These are phyloP conservation scores for Venturia aucupariae DNA, from an alignment of 2,329 filamentous ascomycete species.

Conservation along the genomic window DNA sequence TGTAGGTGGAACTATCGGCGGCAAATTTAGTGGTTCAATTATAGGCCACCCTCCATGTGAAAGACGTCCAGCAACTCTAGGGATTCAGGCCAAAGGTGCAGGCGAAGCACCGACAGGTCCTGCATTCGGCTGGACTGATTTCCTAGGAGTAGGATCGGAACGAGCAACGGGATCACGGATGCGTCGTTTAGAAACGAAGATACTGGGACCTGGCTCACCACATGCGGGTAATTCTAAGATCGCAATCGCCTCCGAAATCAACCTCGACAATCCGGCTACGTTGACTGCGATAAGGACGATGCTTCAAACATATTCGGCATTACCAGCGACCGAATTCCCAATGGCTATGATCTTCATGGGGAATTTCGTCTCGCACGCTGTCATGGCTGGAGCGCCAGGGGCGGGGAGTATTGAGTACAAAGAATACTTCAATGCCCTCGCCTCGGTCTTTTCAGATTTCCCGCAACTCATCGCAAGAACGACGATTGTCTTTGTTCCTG, in stretches of 20 bases:
- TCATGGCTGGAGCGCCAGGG: conserved; percentile 51
- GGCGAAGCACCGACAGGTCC: conserved; percentile 35
- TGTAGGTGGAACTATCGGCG: conserved; percentile 84
- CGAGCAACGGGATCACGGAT: conserved; percentile 74
- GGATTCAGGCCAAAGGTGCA: conserved; percentile 51
- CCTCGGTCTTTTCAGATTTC: conserved; percentile 73
- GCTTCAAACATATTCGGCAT: conserved; percentile 60
- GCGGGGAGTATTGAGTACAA: conserved; percentile 92
- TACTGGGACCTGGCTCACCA: conserved; percentile 39
- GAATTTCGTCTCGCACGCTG: conserved; percentile 60
- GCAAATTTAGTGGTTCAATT: conserved; percentile 81
- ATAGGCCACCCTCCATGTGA: conserved; percentile 89
- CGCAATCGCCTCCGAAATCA: conserved; percentile 76
- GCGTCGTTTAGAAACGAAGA: conserved; percentile 65
- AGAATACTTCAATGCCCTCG: conserved; percentile 85
- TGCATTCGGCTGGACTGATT: conserved; percentile 90
- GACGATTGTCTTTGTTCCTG: conserved; percentile 87
- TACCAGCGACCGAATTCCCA: conserved; percentile 56
- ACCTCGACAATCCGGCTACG: conserved; percentile 75
- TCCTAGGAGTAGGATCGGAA: conserved; percentile 83
- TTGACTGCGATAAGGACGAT: conserved; percentile 74
- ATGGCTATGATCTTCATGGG: conserved; percentile 76
- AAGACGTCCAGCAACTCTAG: conserved; percentile 68
- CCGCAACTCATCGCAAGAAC: conserved; percentile 67
- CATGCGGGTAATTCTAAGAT: conserved; percentile 39